Base-by-base conservation (phyloP, 2,329 filamentous ascomycete genomes). In the Epichloe sylvatica region DNA sequence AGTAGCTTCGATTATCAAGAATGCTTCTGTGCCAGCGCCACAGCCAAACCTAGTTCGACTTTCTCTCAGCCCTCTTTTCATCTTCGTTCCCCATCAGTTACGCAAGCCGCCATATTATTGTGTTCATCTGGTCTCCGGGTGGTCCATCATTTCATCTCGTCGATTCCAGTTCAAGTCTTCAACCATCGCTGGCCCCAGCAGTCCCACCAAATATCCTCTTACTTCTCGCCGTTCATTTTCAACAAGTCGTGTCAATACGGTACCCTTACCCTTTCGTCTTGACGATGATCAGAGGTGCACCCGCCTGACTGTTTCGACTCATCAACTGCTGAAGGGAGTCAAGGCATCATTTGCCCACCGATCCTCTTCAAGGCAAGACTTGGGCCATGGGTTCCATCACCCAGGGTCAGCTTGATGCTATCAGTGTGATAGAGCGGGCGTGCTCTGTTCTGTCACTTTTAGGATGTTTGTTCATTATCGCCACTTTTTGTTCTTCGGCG, bases 381-480 rank as follows among this genome's bases (percentile, higher is more conserved):
- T 11, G 19, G 15, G 39, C 33, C 35, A 52, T 50, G 51, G 21
- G 5, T 23, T 48, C 39, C 15, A 52, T 57, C 13, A 49, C 56
- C 3, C 23, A 56, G 25, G 54, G 51, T n/a, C 69, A 79, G 59
- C 64, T 81, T 47, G 58, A 67, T 35, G 73, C 74, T 42, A 73
- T 90, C 54, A 77, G 70, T 53, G 64, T 75, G 50, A 75, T 84
- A 45, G 84, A 88, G 64, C 75, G 86, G 45, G 68, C 76, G 15
- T 80, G 81, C 59, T 90, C 86, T 0, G 73, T 81, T 7, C 65
- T 90, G 41, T 91, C 86, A 1, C 64, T 92, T 0, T 47, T 83
- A 2, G 86, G 84, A 50, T 85, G 81, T 41, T 57, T 81, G 34
- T 79, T 90, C 62, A 84, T 89, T 59, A 79, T 91, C 49, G 57